Conservation (phyloP, 2,329 filamentous ascomycete genomes). For the Coniochaeta sp. region DNA sequence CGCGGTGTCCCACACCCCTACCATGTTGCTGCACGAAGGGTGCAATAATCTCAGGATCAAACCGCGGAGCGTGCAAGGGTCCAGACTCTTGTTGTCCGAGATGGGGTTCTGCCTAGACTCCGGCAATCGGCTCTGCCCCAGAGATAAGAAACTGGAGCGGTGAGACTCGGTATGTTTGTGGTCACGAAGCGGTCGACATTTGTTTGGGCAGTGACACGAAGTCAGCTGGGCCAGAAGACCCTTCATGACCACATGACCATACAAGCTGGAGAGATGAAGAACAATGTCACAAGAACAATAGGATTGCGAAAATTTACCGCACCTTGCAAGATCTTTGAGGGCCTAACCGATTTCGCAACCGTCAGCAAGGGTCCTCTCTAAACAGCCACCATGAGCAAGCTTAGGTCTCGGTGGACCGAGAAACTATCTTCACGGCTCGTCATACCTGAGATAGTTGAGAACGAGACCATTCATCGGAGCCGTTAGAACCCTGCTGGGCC, state of each 20-base stretch:
- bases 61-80: neutral
- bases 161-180: neutral
- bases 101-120: neutral
- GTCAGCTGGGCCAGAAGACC: neutral
- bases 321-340: slow-evolving; percentile 23
- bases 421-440: neutral
- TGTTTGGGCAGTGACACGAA: neutral
- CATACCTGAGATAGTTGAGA: slow-evolving; percentile 4
- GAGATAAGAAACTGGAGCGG: neutral
- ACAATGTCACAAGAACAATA: slow-evolving; percentile 4
- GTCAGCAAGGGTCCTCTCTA: slow-evolving; percentile 1
- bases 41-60: neutral
- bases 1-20: neutral
- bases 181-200: neutral
- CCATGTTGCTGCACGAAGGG: neutral
- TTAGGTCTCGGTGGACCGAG: neutral
- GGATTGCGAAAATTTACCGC: slow-evolving; percentile 11
- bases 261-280: neutral
- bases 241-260: neutral
- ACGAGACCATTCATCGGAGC: neutral
- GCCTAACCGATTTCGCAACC: slow-evolving; percentile 16
- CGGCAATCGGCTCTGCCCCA: neutral
- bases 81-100: neutral
- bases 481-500: neutral
- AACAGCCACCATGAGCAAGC: neutral